A percentile compares a stretch with the other conserved stretches of the same genome.
phyloP scores from a whole-genome alignment of 345 rosid genomes.

The Combretum micranthum region DNA sequence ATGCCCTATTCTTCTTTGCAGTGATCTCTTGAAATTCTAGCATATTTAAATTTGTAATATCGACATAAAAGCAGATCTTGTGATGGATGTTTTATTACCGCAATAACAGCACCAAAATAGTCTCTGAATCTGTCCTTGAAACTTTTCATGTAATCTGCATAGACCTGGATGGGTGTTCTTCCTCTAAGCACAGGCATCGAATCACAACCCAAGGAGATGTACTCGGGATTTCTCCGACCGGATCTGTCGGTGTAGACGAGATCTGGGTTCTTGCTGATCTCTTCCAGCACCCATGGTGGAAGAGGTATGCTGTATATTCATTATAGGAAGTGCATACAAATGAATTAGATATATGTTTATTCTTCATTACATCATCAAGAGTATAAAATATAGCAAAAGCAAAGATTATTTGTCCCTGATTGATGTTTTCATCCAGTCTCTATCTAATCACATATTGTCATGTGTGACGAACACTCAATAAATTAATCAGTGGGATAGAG shows the following conservation, averaged over 20 bases:
- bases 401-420: neutral
- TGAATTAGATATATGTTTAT: too few species aligned
- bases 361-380: too few species aligned
- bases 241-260: conserved; percentile 89
- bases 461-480: too few species aligned
- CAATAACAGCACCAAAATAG: conserved; percentile 63
- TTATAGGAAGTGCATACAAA: too few species aligned
- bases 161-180: conserved; percentile 91
- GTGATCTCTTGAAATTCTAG: too few species aligned
- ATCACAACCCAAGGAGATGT: conserved; percentile 87
- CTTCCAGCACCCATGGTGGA: conserved; percentile 98
- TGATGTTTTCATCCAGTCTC: too few species aligned
- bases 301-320: conserved; percentile 58
- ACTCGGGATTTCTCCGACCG: conserved; percentile 87
- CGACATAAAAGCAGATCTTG: too few species aligned
- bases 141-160: conserved; percentile 89
- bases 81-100: conserved; percentile 38
- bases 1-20: too few species aligned
- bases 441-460: too few species aligned
- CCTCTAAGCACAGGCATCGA: conserved; percentile 68
- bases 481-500: neutral
- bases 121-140: conserved; percentile 67
- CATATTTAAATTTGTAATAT: too few species aligned
- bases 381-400: too few species aligned
- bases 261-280: conserved; percentile 80